Evolutionary conservation across 2,329 filamentous ascomycete genomes (phyloP).

Genomic region (Aspergillus neoniger): DNA sequence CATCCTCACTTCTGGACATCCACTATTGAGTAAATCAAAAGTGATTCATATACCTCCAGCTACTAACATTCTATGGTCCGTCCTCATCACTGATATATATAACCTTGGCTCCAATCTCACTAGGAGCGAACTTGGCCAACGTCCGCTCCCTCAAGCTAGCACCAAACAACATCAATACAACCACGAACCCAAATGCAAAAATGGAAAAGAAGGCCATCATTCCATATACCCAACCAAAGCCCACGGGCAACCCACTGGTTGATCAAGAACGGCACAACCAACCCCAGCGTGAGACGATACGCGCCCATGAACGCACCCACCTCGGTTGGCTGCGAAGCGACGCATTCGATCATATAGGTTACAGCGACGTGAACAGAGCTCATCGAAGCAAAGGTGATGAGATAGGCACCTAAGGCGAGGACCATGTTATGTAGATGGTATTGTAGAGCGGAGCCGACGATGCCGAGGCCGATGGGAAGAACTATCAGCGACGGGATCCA

Average conservation of each 20-base stretch:
- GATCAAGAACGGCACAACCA: neutral
- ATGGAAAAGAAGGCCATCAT: conserved; percentile 7
- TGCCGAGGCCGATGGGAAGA: neutral
- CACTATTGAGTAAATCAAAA: too few species aligned
- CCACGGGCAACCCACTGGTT: conserved; percentile 1
- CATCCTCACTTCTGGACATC: too few species aligned
- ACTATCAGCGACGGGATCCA: neutral
- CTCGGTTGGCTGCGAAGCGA: conserved; percentile 1
- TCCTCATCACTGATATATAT: neutral
- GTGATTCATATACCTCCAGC: too few species aligned
- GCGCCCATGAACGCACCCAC: neutral
- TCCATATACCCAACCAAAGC: neutral
- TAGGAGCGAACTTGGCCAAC: neutral
- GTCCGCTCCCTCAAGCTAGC: neutral
- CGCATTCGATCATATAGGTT: neutral
- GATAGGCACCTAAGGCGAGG: neutral
- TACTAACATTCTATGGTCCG: neutral
- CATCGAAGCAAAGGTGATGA: conserved; percentile 5
- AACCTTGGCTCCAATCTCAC: neutral
- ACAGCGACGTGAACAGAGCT: neutral
- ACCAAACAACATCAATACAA: neutral
- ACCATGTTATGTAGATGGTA: conserved; percentile 4
- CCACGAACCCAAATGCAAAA: neutral
- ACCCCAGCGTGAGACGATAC: neutral
- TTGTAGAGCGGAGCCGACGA: neutral